A percentile compares a stretch with the other conserved stretches of the same genome.
Evolutionary conservation across 805 yeast genomes (phyloP).

Genomic region (Cyberlindnera lachancei): DNA sequence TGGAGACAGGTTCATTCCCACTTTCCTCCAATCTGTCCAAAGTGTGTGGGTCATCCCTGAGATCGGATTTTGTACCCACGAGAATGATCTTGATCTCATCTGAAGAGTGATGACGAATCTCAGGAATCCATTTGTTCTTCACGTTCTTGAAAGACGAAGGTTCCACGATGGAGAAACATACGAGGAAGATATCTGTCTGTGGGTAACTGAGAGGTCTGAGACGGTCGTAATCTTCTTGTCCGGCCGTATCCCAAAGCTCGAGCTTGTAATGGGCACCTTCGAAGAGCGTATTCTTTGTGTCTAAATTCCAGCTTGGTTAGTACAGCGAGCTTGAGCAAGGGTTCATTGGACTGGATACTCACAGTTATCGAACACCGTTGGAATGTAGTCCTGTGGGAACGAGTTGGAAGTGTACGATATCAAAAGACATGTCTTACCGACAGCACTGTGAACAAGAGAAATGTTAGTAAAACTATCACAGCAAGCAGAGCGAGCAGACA

Average conservation of each 20-base stretch:
- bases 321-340: too few species aligned
- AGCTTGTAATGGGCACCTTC: conserved; percentile 77
- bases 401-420: conserved; percentile 89
- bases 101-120: conserved; percentile 77
- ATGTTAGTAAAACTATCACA: not conserved
- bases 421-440: conserved; percentile 85
- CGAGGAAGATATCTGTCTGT: conserved; percentile 80
- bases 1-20: conserved; percentile 53
- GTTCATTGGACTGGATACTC: conserved; percentile 1
- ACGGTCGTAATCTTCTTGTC: conserved; percentile 88
- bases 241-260: conserved; percentile 95
- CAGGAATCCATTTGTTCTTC: conserved; percentile 79
- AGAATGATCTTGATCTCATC: conserved; percentile 59
- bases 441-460: conserved; percentile 48
- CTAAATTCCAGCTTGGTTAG: too few species aligned
- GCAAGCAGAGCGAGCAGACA: too few species aligned
- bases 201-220: conserved; percentile 87
- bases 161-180: conserved; percentile 79
- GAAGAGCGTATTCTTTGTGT: conserved; percentile 77
- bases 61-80: conserved; percentile 85
- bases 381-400: conserved; percentile 88
- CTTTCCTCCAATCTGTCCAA: conserved; percentile 53
- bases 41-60: conserved; percentile 76
- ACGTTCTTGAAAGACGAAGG: conserved; percentile 79
- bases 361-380: conserved; percentile 86